Base-by-base conservation (phyloP, 768 basidiomycete genomes). In the Boletus rubroflammeus region DNA sequence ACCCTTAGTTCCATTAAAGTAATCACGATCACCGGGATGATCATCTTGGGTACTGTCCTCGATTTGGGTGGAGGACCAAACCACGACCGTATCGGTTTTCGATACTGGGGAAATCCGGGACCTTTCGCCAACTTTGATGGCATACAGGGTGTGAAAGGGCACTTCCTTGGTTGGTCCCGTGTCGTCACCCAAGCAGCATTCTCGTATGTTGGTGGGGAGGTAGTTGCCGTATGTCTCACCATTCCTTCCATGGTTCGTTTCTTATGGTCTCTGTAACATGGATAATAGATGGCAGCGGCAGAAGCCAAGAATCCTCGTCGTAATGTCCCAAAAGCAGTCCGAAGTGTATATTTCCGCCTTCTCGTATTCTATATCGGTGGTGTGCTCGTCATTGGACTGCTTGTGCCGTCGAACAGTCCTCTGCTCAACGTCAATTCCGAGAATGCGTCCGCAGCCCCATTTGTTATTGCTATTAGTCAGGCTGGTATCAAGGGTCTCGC, bases 111-210 rank as follows among this genome's bases (percentile, higher is more conserved):
- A 54, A 42, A 82, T 50, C 83, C 82, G 0, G 84, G 84, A 5
- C 79, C 82, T 1, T 79, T 85, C 59, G 73, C 72, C 15, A 76
- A 81, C 50, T 76, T 58, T 54, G 42, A 71, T 45, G 59, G 56
- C 17, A 74, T 76, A 46, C 34, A 51, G 28, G 81, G 81, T 3
- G 51, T 66, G 0, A 73, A 71, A 42, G 81, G 81, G 23, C 72
- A 72, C 19, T 83, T 84, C 72, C 53, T 75, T 21, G 72, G 70
- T 23, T 76, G 70, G 67, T 80, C 75, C 71, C 71, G 78, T 11
- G 81, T 80, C 38, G 73, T 81, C 57, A 74, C 74, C 28, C 78
- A 81, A 57, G 83, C 83, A 19, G 78, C 80, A 21, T 83, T 82
- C 68, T 76, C 79, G 14, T 81, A 75, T 64, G 75, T 78, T 47